A percentile compares a stretch with the other conserved stretches of the same genome.
phyloP scores from a whole-genome alignment of 257 asterid species.

The Anisodus tanguticus region DNA sequence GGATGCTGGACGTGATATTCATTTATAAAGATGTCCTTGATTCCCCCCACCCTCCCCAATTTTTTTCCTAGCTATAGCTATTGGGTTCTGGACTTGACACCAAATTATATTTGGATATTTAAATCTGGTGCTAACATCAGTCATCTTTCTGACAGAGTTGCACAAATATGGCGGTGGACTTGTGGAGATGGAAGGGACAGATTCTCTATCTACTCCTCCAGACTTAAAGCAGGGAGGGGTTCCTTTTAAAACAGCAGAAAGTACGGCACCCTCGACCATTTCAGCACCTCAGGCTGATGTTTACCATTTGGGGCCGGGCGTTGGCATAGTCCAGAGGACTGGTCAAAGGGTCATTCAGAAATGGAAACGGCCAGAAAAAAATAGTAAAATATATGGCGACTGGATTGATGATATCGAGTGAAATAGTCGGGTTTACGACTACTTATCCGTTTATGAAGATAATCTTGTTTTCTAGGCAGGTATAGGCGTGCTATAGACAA shows the following conservation, averaged over 20 bases:
- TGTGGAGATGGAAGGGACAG: conserved; percentile 32
- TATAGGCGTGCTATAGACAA: neutral
- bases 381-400: conserved; percentile 39
- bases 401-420: conserved; percentile 40
- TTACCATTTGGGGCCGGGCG: conserved; percentile 32
- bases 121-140: conserved; percentile 13
- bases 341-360: conserved; percentile 34
- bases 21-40: neutral
- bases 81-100: neutral
- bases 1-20: neutral
- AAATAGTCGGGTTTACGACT: neutral
- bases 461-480: neutral
- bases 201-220: conserved; percentile 25
- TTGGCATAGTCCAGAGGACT: conserved; percentile 28
- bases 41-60: neutral
- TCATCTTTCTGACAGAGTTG: conserved; percentile 34
- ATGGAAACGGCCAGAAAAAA: conserved; percentile 40
- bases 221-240: conserved; percentile 31
- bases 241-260: conserved; percentile 27
- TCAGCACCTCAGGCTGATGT: conserved; percentile 26
- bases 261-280: neutral
- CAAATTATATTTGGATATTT: neutral
- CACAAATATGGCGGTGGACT: conserved; percentile 36
- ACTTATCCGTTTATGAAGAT: neutral
- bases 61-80: neutral